Evolutionary conservation across 805 yeast genomes (phyloP).

Genomic region (Jamesozyma rosinii): DNA sequence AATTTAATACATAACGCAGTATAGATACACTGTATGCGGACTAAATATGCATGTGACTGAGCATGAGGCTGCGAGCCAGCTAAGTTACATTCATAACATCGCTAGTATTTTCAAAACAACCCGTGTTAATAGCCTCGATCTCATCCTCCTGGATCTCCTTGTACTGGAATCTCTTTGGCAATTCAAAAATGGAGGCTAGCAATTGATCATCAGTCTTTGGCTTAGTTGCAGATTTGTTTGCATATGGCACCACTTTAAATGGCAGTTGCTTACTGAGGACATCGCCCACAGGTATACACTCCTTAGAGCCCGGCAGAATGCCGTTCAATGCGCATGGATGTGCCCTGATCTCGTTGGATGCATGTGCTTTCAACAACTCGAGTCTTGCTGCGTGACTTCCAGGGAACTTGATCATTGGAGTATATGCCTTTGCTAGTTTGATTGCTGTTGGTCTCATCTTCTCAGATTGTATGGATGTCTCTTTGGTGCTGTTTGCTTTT

Average conservation of each 20-base stretch:
- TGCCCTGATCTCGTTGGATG: conserved; percentile 22
- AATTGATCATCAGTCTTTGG: conserved; percentile 25
- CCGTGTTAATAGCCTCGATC: conserved; percentile 66
- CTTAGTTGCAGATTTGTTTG: conserved; percentile 16
- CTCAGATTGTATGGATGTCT: neutral
- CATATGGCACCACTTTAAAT: conserved; percentile 33
- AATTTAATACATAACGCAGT: neutral
- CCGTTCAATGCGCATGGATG: conserved; percentile 27
- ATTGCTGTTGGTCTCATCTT: conserved; percentile 15
- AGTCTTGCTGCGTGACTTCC: conserved; percentile 61
- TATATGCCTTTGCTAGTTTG: conserved; percentile 29
- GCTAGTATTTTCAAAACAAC: conserved; percentile 30
- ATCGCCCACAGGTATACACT: conserved; percentile 17
- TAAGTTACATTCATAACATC: conserved; percentile 45
- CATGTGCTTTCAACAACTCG: conserved; percentile 18
- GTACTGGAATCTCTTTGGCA: conserved; percentile 71
- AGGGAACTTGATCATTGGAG: conserved; percentile 75
- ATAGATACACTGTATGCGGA: no score
- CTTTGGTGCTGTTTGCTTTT: neutral
- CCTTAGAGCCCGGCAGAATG: conserved; percentile 24
- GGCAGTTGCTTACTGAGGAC: conserved; percentile 31
- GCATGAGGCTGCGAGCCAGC: no score
- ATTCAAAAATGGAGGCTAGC: conserved; percentile 47
- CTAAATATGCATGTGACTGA: no score
- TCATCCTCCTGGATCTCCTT: conserved; percentile 54